Percentiles rank a stretch among this genome's conserved stretches.
Evolutionary conservation across 176 grass and related monocot genomes (phyloP).

Genomic region (Zoysia pacifica): DNA sequence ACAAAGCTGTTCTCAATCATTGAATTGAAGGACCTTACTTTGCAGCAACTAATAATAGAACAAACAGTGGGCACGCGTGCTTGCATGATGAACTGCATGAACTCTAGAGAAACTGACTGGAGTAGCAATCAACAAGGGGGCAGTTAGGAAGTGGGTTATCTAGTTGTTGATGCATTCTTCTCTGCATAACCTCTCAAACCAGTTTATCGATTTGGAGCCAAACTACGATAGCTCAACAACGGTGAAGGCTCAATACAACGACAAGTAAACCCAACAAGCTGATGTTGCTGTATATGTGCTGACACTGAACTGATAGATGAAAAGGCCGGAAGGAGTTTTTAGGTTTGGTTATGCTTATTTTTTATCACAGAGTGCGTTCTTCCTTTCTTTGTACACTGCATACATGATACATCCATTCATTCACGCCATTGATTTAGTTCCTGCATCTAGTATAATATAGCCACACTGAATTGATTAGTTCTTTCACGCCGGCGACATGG

Average conservation of each 20-base stretch:
- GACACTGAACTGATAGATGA: too few relatives aligned
- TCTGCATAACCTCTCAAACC: neutral
- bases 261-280: neutral
- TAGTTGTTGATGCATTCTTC: neutral
- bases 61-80: neutral
- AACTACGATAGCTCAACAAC: neutral
- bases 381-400: too few relatives aligned
- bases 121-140: neutral
- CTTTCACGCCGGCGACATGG: constrained; percentile 22
- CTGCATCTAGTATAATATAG: too few relatives aligned
- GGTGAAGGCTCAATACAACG: neutral
- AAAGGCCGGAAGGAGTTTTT: neutral
- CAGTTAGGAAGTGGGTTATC: neutral
- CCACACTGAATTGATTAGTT: too few relatives aligned
- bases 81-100: neutral
- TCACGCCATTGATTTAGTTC: too few relatives aligned
- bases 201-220: constrained; percentile 1
- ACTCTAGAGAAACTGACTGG: neutral
- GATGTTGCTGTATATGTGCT: neutral
- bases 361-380: too few relatives aligned
- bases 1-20: neutral
- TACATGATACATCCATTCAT: too few relatives aligned
- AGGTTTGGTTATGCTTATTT: too few relatives aligned
- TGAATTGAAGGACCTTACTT: neutral
- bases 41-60: neutral